These are phyloP conservation scores for Leishmania guyanensis DNA, from an alignment of 208 protist genomes.

Conservation along the genomic window DNA sequence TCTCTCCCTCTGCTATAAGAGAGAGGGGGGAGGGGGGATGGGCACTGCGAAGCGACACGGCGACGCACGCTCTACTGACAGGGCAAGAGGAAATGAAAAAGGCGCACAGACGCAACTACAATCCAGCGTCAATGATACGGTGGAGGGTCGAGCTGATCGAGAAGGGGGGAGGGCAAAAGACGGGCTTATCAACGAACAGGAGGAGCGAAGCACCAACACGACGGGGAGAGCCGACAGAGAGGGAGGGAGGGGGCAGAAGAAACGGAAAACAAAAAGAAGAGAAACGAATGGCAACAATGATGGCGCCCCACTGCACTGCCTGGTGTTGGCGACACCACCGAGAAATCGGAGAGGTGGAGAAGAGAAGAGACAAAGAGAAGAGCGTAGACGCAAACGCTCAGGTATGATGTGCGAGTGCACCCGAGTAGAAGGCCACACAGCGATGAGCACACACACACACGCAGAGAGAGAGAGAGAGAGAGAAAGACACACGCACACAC, in stretches of 20 bases:
- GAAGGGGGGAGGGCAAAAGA: neutral
- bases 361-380: neutral
- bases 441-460: neutral
- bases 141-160: neutral
- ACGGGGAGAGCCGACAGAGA: neutral
- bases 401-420: neutral
- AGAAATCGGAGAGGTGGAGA: neutral
- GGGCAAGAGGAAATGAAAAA: neutral
- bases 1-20: neutral
- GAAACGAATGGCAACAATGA: neutral
- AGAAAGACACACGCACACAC: neutral
- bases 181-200: neutral
- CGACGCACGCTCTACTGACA: neutral
- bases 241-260: neutral
- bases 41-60: neutral
- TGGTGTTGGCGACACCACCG: neutral
- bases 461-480: neutral
- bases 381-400: neutral
- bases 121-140: neutral
- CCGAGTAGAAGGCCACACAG: neutral
- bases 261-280: neutral
- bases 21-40: neutral
- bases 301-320: neutral
- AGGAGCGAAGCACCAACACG: neutral
- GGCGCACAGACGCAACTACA: neutral